These are phyloP conservation scores for Hortiboletus flavorubellus DNA, from an alignment of 768 basidiomycete species.

Conservation along the genomic window DNA sequence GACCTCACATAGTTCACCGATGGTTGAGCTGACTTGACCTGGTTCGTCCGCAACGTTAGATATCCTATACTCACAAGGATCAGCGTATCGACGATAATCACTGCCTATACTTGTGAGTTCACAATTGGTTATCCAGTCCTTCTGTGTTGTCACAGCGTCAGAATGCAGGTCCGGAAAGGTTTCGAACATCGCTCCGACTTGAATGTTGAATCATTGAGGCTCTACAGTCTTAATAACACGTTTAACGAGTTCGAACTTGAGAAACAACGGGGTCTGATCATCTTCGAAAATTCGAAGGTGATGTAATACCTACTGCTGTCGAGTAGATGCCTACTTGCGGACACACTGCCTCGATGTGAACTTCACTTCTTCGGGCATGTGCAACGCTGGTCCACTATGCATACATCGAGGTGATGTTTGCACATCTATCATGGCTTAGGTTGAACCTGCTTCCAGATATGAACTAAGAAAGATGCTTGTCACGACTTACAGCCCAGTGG, in stretches of 20 bases:
- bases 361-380: conserved; percentile 3
- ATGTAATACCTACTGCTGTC: background rate
- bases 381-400: background rate
- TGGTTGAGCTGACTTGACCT: background rate
- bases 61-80: background rate
- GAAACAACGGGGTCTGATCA: background rate
- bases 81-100: background rate
- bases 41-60: conserved; percentile 1
- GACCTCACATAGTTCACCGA: conserved; percentile 1
- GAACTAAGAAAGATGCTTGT: background rate
- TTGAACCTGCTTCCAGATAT: background rate
- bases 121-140: background rate
- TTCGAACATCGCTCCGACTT: background rate
- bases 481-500: background rate
- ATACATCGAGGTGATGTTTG: background rate
- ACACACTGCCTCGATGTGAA: conserved; percentile 9
- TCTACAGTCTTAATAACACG: background rate
- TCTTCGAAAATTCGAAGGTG: background rate
- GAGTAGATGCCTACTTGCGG: background rate
- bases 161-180: background rate
- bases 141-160: background rate
- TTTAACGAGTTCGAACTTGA: background rate
- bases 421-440: background rate
- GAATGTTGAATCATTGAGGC: background rate
- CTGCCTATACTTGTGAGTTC: background rate